Percentiles rank a stretch among this genome's conserved stretches.
Conservation (phyloP, 805 yeast species). For the Ogataea populi-albae region DNA sequence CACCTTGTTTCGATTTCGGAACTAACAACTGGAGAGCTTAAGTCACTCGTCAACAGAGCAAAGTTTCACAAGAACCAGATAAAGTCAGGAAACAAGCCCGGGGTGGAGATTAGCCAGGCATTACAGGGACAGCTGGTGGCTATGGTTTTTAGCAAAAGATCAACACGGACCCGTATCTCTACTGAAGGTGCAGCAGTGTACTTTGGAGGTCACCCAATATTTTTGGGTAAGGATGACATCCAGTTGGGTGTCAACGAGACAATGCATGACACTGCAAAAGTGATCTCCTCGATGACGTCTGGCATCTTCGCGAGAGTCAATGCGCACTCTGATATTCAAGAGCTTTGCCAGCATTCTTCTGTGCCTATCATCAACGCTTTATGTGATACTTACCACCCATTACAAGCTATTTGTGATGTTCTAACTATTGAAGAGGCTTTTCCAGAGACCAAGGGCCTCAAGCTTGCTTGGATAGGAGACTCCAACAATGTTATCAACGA, state of each 20-base stretch:
- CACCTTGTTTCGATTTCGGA: slow-evolving; percentile 84
- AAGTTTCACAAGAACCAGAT: slow-evolving; percentile 60
- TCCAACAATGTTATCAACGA: slow-evolving; percentile 95
- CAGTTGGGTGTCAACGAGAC: slow-evolving; percentile 96
- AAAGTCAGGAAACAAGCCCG: slow-evolving; percentile 46
- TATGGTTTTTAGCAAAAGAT: slow-evolving; percentile 81
- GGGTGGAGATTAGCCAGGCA: slow-evolving; percentile 42
- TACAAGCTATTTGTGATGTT: slow-evolving; percentile 92
- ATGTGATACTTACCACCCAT: slow-evolving; percentile 90
- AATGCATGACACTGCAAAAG: slow-evolving; percentile 81
- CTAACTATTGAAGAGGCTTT: slow-evolving; percentile 82
- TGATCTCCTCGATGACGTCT: slow-evolving; percentile 94
- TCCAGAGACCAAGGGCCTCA: slow-evolving; percentile 54
- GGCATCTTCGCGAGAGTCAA: slow-evolving; percentile 96
- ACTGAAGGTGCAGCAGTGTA: slow-evolving; percentile 91
- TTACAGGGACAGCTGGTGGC: slow-evolving; percentile 81
- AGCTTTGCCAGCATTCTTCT: slow-evolving; percentile 69
- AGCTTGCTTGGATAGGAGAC: slow-evolving; percentile 95
- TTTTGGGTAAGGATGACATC: slow-evolving; percentile 92
- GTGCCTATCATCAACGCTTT: slow-evolving; percentile 94
- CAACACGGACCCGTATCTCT: slow-evolving; percentile 92
- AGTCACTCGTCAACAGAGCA: slow-evolving; percentile 71
- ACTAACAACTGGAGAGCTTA: slow-evolving; percentile 68
- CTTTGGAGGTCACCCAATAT: slow-evolving; percentile 96
- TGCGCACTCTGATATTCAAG: slow-evolving; percentile 75